Evolutionary conservation across 148 eudicot species (phyloP).

Genomic region (Cornus controversa): DNA sequence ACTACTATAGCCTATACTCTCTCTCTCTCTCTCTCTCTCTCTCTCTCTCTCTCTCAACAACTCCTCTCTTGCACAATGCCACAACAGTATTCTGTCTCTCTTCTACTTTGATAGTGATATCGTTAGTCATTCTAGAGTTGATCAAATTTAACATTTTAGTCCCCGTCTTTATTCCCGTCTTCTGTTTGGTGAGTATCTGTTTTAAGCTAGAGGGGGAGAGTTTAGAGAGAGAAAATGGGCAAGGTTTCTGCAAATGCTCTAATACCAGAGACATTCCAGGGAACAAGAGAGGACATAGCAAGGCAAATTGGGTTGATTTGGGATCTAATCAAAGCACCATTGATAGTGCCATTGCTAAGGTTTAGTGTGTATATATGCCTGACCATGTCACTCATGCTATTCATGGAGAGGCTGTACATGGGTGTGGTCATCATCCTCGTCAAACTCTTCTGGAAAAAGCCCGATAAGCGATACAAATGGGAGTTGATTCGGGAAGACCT

Average conservation of each 20-base stretch:
- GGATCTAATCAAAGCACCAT: conserved; percentile 60
- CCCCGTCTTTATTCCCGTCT: conserved; percentile 21
- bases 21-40: too few species aligned
- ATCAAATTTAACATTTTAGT: too few species aligned
- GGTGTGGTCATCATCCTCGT: conserved; percentile 72
- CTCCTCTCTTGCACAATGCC: conserved; percentile 32
- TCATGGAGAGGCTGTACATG: conserved; percentile 83
- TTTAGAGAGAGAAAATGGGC: conserved; percentile 42
- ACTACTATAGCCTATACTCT: too few species aligned
- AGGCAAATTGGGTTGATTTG: conserved; percentile 58
- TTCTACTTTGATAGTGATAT: conserved; percentile 16
- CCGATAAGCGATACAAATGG: conserved; percentile 67
- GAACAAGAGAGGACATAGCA: conserved; percentile 45
- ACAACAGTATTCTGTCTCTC: conserved; percentile 23
- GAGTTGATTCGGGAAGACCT: conserved; percentile 58
- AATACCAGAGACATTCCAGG: conserved; percentile 43
- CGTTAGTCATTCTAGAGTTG: too few species aligned
- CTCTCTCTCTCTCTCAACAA: too few species aligned
- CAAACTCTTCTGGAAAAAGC: conserved; percentile 76
- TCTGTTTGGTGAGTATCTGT: too few species aligned
- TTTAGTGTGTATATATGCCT: conserved; percentile 48
- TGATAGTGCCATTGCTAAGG: conserved; percentile 63
- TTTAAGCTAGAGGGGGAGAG: too few species aligned
- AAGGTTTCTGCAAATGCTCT: conserved; percentile 21
- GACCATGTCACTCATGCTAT: conserved; percentile 69